These are phyloP conservation scores for Tolypocladium endophyticum DNA, from an alignment of 2,329 filamentous ascomycete genomes.

Conservation along the genomic window DNA sequence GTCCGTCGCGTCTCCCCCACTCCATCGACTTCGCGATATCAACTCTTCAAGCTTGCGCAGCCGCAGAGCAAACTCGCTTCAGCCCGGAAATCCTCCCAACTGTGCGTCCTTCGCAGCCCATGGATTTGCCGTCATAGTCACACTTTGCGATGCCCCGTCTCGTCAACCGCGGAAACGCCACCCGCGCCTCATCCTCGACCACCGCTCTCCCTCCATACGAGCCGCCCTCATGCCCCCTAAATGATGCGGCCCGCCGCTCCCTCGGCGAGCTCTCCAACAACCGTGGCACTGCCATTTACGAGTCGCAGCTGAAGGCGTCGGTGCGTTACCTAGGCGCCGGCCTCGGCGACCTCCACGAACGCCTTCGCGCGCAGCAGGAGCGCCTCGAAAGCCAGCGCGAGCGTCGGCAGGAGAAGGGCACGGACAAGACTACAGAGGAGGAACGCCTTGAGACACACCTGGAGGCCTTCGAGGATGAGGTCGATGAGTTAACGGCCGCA, in stretches of 20 bases:
- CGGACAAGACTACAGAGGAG: conserved; percentile 24
- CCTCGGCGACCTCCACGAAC: conserved; percentile 40
- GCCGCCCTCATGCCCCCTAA: conserved; percentile 34
- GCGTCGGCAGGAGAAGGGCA: conserved; percentile 26
- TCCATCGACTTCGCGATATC: neutral
- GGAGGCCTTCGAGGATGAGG: conserved; percentile 24
- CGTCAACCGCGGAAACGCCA: conserved; percentile 13
- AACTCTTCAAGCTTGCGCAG: neutral
- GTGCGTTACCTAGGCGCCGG: conserved; percentile 30
- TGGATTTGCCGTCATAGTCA: neutral
- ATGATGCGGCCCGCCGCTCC: conserved; percentile 23
- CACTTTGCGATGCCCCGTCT: conserved; percentile 20
- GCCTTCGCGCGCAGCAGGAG: conserved; percentile 23
- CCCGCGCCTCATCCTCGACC: conserved; percentile 6
- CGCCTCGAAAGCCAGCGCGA: conserved; percentile 19
- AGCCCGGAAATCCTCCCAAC: neutral
- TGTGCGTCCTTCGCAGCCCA: neutral
- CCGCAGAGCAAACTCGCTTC: neutral
- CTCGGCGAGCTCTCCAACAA: conserved; percentile 32
- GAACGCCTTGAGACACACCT: conserved; percentile 27
- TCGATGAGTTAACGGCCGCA: conserved; percentile 30
- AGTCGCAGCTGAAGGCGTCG: conserved; percentile 34
- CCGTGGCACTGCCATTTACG: conserved; percentile 30
- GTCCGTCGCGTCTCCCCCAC: neutral
- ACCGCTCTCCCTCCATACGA: conserved; percentile 39